Evolutionary conservation across 192 early-diverging fungal species (phyloP), one percentile per base, ranked within the genome.

Genomic region (Coemansia sp.): DNA sequence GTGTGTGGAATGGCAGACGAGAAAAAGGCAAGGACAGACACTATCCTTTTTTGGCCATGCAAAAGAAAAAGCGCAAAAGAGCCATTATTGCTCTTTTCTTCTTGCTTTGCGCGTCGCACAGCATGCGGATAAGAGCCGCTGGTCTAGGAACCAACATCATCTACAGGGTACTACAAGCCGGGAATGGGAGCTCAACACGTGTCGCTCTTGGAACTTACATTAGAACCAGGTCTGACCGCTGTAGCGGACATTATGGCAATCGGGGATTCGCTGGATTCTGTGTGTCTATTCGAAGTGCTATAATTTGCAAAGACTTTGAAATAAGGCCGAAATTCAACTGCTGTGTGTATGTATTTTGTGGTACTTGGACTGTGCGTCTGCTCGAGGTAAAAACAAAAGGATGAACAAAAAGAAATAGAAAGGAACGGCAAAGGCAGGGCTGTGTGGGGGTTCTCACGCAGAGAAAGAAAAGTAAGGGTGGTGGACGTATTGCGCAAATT

Each of bases 21-120:
- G 43, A 9, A n/a, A 40, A 59, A 59, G 26, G 57, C 39, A 59
- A 22, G 57, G 57, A 41, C 57, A 15, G 26, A 7, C 39, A 19
- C 57, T 18, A 37, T 59, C 32, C 39, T 18, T 59, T 13, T 59
- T 59, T 59, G 57, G 57, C 13, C 57, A 59, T 59, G 55, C 55
- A 56, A 59, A 59, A 22, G 37, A 52, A 52, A 52, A 22, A 18
- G n/a, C 16, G 51, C 51, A 52, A 12, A 15, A 22, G 13, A 15
- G 21, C 26, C 22, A 21, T 49, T 32, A 32, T 32, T 32, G 32
- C 0, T 49, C 19, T 49, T 49, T 8, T 16, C 16, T 18, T 49
- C 8, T 26, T 22, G n/a, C 26, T 26, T 5, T 15, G 43, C 43
- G 32, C 43, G 51, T 54, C 21, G 21, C 26, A 9, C 51, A 15